These are phyloP conservation scores for Fraxinus quadrangulata DNA, from an alignment of 257 asterid genomes.

Conservation along the genomic window DNA sequence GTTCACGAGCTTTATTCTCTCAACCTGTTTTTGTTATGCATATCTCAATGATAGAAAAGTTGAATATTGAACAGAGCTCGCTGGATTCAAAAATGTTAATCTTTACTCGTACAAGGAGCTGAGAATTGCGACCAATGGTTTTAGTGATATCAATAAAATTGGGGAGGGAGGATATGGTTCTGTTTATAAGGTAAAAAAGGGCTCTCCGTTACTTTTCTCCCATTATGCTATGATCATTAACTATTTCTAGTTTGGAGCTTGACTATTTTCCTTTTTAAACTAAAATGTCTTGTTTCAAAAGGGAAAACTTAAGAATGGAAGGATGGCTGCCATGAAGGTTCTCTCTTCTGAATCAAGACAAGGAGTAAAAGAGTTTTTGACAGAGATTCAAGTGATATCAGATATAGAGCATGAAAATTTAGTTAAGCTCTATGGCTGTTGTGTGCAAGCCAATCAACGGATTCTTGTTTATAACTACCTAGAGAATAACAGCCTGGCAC, in stretches of 20 bases:
- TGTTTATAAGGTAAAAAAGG: conserved; percentile 67
- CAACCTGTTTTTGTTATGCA: not conserved
- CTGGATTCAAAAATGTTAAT: conserved; percentile 50
- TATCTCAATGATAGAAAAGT: conserved; percentile 29
- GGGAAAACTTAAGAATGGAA: conserved; percentile 80
- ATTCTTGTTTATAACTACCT: conserved; percentile 90
- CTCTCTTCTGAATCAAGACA: conserved; percentile 83
- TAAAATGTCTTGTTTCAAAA: conserved; percentile 25
- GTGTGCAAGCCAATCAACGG: conserved; percentile 77
- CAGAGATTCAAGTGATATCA: conserved; percentile 86
- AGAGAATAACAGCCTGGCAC: conserved; percentile 85
- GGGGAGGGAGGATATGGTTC: conserved; percentile 99
- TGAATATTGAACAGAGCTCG: conserved; percentile 58
- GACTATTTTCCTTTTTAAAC: conserved; percentile 18
- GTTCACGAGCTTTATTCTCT: not conserved
- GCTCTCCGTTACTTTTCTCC: not conserved
- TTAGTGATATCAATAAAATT: conserved; percentile 65
- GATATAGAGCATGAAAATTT: conserved; percentile 77
- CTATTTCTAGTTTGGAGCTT: conserved; percentile 3
- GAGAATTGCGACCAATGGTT: conserved; percentile 68
- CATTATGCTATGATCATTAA: not conserved
- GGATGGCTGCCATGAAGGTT: conserved; percentile 91
- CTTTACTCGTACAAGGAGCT: conserved; percentile 75
- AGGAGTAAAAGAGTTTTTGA: conserved; percentile 84
- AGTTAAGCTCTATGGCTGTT: conserved; percentile 90